phyloP scores from a whole-genome alignment of 805 yeast species.

The Diddensiella caesifluorescens region DNA sequence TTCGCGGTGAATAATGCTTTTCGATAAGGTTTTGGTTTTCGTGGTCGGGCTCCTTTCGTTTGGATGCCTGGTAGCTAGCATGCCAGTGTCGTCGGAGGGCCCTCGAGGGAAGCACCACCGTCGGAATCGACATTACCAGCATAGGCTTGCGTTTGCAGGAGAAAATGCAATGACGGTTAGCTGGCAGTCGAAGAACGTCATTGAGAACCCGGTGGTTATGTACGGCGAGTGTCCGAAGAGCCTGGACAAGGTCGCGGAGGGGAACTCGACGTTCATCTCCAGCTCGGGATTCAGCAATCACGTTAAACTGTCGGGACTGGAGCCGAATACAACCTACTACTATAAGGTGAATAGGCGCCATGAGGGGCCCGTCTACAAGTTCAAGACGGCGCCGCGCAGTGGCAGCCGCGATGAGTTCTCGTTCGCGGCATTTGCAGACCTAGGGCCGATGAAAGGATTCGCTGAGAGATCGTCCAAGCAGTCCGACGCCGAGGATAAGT shows the following conservation, averaged over 20 bases:
- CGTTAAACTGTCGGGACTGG: constrained; percentile 24
- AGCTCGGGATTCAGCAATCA: constrained; percentile 26
- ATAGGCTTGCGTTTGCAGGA: constrained; percentile 13
- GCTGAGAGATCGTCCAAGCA: no score
- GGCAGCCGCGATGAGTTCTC: constrained; percentile 13
- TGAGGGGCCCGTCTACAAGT: constrained; percentile 10
- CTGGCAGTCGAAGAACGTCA: constrained; percentile 26
- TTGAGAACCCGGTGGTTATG: constrained; percentile 22
- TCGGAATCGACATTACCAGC: constrained; percentile 8
- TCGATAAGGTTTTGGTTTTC: no score
- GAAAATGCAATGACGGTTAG: constrained; percentile 22
- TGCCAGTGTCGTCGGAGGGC: background rate
- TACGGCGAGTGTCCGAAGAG: constrained; percentile 22
- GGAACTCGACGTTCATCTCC: constrained; percentile 21
- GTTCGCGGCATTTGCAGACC: constrained; percentile 19
- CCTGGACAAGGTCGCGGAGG: constrained; percentile 9
- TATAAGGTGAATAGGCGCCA: constrained; percentile 23
- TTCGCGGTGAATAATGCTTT: no score
- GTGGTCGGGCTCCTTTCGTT: no score
- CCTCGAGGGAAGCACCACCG: background rate
- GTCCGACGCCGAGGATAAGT: background rate
- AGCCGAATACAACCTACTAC: constrained; percentile 28
- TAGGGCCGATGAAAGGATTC: constrained; percentile 14
- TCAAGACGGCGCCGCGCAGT: constrained; percentile 18
- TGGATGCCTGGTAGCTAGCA: no score